Evolutionary conservation across 2,329 filamentous ascomycete genomes (phyloP), one percentile per base, ranked within the genome.

Genomic region (Penicillium sp.): DNA sequence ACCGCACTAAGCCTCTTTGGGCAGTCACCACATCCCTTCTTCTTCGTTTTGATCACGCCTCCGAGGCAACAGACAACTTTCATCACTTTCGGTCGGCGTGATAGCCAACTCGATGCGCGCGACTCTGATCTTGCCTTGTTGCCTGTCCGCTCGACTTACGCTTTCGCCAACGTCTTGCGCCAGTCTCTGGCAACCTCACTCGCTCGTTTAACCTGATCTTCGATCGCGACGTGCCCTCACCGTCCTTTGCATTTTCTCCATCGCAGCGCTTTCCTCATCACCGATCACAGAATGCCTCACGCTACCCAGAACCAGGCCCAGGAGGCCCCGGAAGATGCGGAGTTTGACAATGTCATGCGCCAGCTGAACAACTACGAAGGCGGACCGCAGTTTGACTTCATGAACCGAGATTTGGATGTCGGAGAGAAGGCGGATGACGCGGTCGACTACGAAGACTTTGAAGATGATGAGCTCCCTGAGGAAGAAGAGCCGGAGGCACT

Each of bases 381-480:
- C 44, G 73, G 68, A 57, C 68, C 74, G 30, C 69, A 75, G 37
- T 72, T 79, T 28, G 80, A 82, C 59, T 80, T 80, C 58, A 64
- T 80, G 66, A 67, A 68, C 42, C 70, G 78, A 62, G 78, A 79
- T 12, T 61, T 80, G 28, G 78, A 80, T 28, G 74, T 76, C 10
- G 85, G 84, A 22, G 90, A 92, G 76, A 99, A 99, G 78, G 94
- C 93, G 58, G 93, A 93, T 63, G 91, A 98, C 79, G 95, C 95
- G 44, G 81, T 95, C 65, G 95, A 99, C 74, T 99, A 85, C 70
- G 92, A 91, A 74, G 92, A 97, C 73, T 93, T 98, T 65, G 90
- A 90, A 67, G 94, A 98, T 75, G 93, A 96, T 73, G 93, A 97
- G 65, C 84, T 97, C 8, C 90, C 92, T 12, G 92, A 95, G 42